Conservation (phyloP, 2,329 filamentous ascomycete species). For the Calcarisporium arbuscula region DNA sequence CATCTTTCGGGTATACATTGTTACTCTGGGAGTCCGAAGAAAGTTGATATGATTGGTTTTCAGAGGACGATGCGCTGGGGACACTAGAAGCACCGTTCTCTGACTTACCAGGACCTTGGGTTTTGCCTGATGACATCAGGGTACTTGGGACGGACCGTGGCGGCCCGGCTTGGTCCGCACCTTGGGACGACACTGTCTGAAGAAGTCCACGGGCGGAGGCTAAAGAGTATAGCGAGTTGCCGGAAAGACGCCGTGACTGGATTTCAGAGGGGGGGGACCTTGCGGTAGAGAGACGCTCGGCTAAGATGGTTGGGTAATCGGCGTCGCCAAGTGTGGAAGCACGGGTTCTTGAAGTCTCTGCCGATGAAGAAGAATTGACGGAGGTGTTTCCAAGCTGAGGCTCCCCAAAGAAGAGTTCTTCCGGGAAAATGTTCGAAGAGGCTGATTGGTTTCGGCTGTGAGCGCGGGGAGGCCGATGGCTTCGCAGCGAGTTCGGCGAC, state of each 20-base stretch:
- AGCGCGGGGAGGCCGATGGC: slow-evolving; percentile 33
- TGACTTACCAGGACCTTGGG: slow-evolving; percentile 34
- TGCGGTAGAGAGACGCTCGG: slow-evolving; percentile 41
- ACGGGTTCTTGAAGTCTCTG: too few relatives aligned
- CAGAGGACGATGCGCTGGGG: slow-evolving; percentile 48
- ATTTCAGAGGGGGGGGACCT: slow-evolving; percentile 43
- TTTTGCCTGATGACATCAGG: slow-evolving; percentile 41
- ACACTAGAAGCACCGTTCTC: slow-evolving; percentile 46
- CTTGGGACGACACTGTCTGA: slow-evolving; percentile 44
- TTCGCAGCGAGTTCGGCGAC: slow-evolving; percentile 33
- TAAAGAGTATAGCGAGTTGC: slow-evolving; percentile 67
- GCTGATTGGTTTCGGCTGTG: slow-evolving; percentile 37
- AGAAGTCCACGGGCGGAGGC: slow-evolving; percentile 50
- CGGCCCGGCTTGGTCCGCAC: slow-evolving; percentile 40
- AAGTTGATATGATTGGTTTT: slow-evolving; percentile 30
- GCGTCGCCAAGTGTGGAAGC: slow-evolving; percentile 22
- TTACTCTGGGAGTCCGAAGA: slow-evolving; percentile 34
- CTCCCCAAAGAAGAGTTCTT: slow-evolving; percentile 28
- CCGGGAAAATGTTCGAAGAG: slow-evolving; percentile 33
- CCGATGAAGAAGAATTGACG: too few relatives aligned
- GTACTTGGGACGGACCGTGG: slow-evolving; percentile 37
- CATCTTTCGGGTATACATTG: slow-evolving; percentile 39
- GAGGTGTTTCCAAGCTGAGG: slow-evolving; percentile 41
- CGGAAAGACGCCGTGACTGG: slow-evolving; percentile 61
- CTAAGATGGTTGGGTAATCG: slow-evolving; percentile 28